Percentiles rank a stretch among this genome's conserved stretches.
These are phyloP conservation scores for Pyrus hybrid DNA, from an alignment of 331 rosid species.

Conservation along the genomic window DNA sequence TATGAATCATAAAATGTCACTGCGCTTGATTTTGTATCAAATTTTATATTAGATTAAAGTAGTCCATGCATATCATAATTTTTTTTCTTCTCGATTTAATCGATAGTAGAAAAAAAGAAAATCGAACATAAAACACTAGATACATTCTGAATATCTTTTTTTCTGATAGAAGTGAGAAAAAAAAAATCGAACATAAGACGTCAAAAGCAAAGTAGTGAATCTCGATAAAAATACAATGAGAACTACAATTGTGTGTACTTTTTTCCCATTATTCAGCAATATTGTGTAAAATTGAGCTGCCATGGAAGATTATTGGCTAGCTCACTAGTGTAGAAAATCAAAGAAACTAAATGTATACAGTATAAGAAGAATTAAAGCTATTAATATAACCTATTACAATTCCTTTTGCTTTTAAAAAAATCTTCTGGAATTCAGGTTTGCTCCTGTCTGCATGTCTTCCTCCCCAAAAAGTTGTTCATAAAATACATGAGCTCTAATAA, in stretches of 20 bases:
- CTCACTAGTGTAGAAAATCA: background rate
- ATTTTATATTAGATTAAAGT: no score
- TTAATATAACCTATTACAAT: constrained; percentile 5
- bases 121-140: no score
- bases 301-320: background rate
- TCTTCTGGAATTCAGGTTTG: background rate
- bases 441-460: background rate
- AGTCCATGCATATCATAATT: no score
- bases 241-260: no score
- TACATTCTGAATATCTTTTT: no score
- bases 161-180: no score
- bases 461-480: background rate
- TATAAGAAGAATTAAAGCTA: background rate
- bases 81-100: no score
- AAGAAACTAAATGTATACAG: background rate
- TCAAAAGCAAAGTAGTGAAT: no score
- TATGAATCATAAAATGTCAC: rapidly evolving
- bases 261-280: background rate
- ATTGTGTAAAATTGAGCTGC: background rate
- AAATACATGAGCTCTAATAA: constrained; percentile 4
- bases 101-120: no score
- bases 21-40: rapidly evolving
- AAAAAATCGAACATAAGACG: no score
- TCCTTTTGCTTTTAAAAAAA: background rate
- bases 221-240: no score